Percentiles rank a stretch among this genome's conserved stretches.
These are phyloP conservation scores for Artomyces pyxidatus DNA, from an alignment of 768 basidiomycete species.

Conservation along the genomic window DNA sequence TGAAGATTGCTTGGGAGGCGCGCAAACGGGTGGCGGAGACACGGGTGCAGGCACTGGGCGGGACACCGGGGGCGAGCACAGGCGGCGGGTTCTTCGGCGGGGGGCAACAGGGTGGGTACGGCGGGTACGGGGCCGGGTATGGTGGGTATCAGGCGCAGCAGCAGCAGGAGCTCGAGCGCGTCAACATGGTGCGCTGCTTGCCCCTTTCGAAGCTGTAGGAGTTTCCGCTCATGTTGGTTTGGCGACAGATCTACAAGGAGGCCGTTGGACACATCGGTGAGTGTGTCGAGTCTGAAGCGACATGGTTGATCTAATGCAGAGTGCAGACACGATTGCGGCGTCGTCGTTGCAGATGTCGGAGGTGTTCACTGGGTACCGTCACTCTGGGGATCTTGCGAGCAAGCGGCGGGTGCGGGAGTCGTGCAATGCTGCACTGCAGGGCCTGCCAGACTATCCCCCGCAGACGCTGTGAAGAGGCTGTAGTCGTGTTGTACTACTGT, in stretches of 20 bases:
- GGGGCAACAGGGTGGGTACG: slow-evolving; percentile 19
- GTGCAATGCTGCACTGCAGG: slow-evolving; percentile 63
- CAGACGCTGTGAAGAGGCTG: slow-evolving; percentile 14
- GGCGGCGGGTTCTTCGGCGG: slow-evolving; percentile 28
- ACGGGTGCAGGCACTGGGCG: slow-evolving; percentile 36
- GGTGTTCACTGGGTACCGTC: slow-evolving; percentile 63
- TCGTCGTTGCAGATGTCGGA: slow-evolving; percentile 72
- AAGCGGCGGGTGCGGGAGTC: slow-evolving; percentile 72
- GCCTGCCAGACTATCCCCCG: slow-evolving; percentile 70
- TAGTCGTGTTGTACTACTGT: not conserved
- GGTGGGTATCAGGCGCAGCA: slow-evolving; percentile 8
- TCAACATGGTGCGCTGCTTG: slow-evolving; percentile 59
- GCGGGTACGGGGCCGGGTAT: slow-evolving; percentile 4
- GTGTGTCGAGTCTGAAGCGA: slow-evolving; percentile 11
- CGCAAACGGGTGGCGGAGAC: slow-evolving; percentile 49
- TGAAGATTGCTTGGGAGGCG: slow-evolving; percentile 58
- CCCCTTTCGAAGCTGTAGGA: no score
- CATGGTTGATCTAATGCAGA: not conserved
- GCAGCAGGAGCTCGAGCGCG: slow-evolving; percentile 39
- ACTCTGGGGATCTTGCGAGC: slow-evolving; percentile 62
- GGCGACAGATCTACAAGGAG: slow-evolving; percentile 44
- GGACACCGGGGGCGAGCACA: slow-evolving; percentile 19
- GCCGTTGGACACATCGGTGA: slow-evolving; percentile 45
- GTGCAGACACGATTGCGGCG: slow-evolving; percentile 57
- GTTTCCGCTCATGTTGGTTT: no score